Conservation (phyloP, 2,329 filamentous ascomycete genomes). For the Pseudohalonectria lignicola region DNA sequence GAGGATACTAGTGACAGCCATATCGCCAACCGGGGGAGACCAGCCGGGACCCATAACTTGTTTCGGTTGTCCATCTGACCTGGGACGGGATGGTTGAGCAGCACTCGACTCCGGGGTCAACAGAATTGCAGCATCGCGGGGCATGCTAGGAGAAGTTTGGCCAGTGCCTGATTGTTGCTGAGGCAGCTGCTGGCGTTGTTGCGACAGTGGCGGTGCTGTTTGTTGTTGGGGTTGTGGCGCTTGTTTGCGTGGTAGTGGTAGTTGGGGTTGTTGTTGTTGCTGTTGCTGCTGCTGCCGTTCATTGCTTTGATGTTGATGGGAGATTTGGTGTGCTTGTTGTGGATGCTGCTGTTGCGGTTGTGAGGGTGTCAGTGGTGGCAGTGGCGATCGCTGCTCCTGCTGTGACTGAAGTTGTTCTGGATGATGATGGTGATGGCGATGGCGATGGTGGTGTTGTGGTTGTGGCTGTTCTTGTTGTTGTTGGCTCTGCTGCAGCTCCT, state of each 20-base stretch:
- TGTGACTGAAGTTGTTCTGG: too few species aligned
- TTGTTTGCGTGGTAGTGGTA: neutral
- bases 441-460: too few species aligned
- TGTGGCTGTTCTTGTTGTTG: too few species aligned
- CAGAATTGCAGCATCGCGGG: slow-evolving; percentile 34
- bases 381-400: too few species aligned
- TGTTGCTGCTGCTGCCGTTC: neutral
- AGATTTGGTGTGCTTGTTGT: too few species aligned
- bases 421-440: too few species aligned
- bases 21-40: slow-evolving; percentile 21
- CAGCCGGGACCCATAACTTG: too few species aligned
- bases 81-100: too few species aligned
- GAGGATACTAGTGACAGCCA: slow-evolving; percentile 20
- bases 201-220: neutral
- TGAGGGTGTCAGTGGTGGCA: too few species aligned
- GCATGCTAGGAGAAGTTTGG: slow-evolving; percentile 18
- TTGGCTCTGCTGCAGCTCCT: too few species aligned
- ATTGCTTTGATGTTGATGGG: neutral
- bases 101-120: slow-evolving; percentile 26
- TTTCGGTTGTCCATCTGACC: too few species aligned
- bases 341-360: too few species aligned
- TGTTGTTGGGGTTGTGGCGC: neutral
- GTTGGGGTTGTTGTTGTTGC: neutral
- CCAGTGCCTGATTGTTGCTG: neutral
- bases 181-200: neutral